Percentiles rank a stretch among this genome's conserved stretches.
These are phyloP conservation scores for Straminergon stramineum DNA, from an alignment of 225 moss, liverwort and hornwort genomes.

Conservation along the genomic window DNA sequence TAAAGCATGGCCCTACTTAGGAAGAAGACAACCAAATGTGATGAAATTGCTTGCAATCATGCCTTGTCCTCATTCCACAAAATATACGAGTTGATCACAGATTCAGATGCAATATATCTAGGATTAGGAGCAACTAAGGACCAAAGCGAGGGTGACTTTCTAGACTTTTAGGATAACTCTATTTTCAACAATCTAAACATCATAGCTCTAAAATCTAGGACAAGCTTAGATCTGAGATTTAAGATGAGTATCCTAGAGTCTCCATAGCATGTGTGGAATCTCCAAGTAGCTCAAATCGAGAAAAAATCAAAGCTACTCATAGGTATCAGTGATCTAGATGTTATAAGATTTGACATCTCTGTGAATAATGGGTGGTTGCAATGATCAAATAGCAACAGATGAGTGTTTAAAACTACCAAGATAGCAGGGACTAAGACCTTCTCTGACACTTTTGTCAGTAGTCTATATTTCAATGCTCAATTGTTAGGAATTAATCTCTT, in stretches of 20 bases:
- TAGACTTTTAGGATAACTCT: no score
- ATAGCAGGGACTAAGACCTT: neutral
- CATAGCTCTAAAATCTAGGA: no score
- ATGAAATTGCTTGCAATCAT: neutral
- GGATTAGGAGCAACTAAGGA: neutral
- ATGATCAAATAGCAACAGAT: neutral
- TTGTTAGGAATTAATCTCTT: neutral
- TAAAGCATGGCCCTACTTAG: neutral
- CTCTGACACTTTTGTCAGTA: neutral
- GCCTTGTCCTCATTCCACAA: neutral
- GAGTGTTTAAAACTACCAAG: neutral
- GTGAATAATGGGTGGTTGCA: constrained; percentile 16
- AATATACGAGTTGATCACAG: neutral
- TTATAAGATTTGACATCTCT: constrained; percentile 29
- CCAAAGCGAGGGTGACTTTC: neutral
- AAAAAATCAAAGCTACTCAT: neutral
- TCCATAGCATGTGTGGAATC: constrained; percentile 16
- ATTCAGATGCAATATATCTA: neutral
- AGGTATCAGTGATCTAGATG: constrained; percentile 20
- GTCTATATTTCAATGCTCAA: neutral
- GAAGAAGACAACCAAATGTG: neutral
- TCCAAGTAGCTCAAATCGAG: neutral
- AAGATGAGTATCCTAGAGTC: no score
- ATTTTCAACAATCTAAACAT: neutral
- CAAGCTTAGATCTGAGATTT: no score